A percentile compares a stretch with the other conserved stretches of the same genome.
Evolutionary conservation across 225 moss, liverwort and hornwort species (phyloP).

Genomic region (Pseudisothecium myosuroides): DNA sequence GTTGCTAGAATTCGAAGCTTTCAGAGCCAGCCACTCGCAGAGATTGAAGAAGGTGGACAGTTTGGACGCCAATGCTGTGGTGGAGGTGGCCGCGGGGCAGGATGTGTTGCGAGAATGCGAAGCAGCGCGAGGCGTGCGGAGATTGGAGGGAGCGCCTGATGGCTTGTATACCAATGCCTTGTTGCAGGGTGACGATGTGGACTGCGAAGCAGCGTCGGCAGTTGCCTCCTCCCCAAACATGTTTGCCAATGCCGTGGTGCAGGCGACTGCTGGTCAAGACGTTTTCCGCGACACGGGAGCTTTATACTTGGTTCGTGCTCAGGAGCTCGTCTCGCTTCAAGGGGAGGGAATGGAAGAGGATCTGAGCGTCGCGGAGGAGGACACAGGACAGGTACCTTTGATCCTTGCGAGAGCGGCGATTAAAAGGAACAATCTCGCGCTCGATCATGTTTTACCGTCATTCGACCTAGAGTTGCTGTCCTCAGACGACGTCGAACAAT

Average conservation of each 20-base stretch:
- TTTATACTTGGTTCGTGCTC: conserved; percentile 5
- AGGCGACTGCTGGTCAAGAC: background rate
- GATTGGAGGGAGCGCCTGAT: background rate
- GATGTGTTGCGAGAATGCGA: background rate
- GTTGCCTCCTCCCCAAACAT: background rate
- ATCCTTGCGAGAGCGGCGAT: conserved; percentile 2
- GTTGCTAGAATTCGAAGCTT: background rate
- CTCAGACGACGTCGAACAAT: background rate
- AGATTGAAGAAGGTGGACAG: background rate
- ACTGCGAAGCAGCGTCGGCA: background rate
- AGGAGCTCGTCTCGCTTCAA: conserved; percentile 13
- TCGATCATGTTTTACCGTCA: background rate
- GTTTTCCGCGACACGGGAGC: background rate
- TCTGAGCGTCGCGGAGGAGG: background rate
- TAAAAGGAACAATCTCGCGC: background rate
- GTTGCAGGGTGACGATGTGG: background rate
- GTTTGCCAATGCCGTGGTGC: background rate
- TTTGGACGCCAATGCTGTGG: background rate
- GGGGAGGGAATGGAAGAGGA: background rate
- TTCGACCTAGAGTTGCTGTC: conserved; percentile 14
- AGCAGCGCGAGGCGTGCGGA: background rate
- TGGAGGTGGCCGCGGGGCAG: background rate
- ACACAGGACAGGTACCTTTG: conserved; percentile 2
- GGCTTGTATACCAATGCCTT: background rate
- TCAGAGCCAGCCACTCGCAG: background rate